phyloP scores from a whole-genome alignment of 2,329 filamentous ascomycete species.

The Aspergillus uvarum region DNA sequence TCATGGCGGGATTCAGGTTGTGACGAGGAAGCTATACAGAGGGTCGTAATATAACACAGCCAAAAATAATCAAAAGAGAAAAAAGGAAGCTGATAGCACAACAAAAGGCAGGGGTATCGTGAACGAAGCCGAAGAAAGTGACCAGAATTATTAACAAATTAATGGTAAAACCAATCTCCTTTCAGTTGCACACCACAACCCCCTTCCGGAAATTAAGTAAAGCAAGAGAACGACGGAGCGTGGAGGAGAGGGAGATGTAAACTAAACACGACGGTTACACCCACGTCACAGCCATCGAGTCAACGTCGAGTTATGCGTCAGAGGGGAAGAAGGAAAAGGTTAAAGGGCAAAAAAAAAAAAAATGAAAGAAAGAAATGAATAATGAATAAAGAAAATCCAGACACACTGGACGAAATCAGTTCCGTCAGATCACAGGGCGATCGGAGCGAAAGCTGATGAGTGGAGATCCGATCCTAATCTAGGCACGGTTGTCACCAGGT shows the following conservation, averaged over 20 bases:
- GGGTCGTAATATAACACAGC: slow-evolving; percentile 6
- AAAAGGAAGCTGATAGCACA: too few relatives aligned
- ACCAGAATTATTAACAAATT: neutral
- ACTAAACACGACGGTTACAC: slow-evolving; percentile 21
- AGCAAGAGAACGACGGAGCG: slow-evolving; percentile 6
- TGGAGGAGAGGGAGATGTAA: slow-evolving; percentile 18
- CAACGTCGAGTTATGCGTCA: neutral
- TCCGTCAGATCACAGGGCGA: slow-evolving; percentile 6
- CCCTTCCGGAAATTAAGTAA: neutral
- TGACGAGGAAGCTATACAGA: slow-evolving; percentile 22
- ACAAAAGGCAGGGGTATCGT: slow-evolving; percentile 1
- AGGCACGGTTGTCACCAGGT: slow-evolving; percentile 7
- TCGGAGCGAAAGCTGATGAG: slow-evolving; percentile 3
- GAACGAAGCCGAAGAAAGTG: neutral
- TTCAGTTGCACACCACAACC: neutral
- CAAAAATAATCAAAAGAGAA: neutral
- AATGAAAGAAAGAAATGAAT: neutral
- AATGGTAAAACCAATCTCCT: neutral
- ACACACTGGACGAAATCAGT: neutral
- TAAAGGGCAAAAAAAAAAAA: neutral
- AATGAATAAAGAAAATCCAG: neutral
- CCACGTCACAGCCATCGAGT: slow-evolving; percentile 24
- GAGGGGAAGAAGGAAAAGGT: neutral
- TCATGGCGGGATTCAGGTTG: slow-evolving; percentile 33
- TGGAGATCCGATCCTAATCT: slow-evolving; percentile 10